A percentile compares a stretch with the other conserved stretches of the same genome.
These are phyloP conservation scores for Amanita inopinata DNA, from an alignment of 768 basidiomycete species.

Conservation along the genomic window DNA sequence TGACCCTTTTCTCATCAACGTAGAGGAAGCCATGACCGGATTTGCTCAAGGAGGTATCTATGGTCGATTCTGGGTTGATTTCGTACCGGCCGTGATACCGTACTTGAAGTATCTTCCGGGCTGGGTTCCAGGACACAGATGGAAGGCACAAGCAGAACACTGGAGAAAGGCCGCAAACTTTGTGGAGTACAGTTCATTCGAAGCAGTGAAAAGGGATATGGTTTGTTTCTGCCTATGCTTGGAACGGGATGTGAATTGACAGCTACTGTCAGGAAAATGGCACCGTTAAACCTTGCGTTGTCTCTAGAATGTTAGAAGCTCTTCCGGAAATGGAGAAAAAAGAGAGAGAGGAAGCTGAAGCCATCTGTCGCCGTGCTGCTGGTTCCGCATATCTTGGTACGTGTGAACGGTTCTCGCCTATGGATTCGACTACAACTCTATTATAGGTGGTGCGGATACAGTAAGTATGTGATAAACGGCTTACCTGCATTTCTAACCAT, in stretches of 20 bases:
- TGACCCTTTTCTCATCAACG: conserved; percentile 1
- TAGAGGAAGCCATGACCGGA: background rate
- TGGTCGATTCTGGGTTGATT: conserved; percentile 7
- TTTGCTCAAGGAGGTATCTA: conserved; percentile 1
- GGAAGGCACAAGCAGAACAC: conserved; percentile 25
- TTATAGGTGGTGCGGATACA: conserved; percentile 10
- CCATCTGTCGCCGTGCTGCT: background rate
- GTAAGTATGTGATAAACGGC: background rate
- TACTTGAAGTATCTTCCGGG: conserved; percentile 15
- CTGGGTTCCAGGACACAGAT: conserved; percentile 30
- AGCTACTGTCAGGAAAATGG: conserved; percentile 1
- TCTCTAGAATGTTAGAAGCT: background rate
- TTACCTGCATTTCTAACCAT: background rate
- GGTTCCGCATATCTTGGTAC: conserved; percentile 2
- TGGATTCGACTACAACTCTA: background rate
- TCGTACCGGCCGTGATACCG: background rate
- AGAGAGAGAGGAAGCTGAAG: conserved; percentile 1
- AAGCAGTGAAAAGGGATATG: conserved; percentile 19
- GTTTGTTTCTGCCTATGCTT: conserved; percentile 15
- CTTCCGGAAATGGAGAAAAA: background rate
- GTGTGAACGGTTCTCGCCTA: conserved; percentile 4
- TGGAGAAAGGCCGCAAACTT: conserved; percentile 19
- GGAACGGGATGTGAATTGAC: background rate
- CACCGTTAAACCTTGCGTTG: background rate
- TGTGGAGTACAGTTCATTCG: conserved; percentile 25